These are phyloP conservation scores for Termitomyces sp. DNA, from an alignment of 768 basidiomycete genomes.

Conservation along the genomic window DNA sequence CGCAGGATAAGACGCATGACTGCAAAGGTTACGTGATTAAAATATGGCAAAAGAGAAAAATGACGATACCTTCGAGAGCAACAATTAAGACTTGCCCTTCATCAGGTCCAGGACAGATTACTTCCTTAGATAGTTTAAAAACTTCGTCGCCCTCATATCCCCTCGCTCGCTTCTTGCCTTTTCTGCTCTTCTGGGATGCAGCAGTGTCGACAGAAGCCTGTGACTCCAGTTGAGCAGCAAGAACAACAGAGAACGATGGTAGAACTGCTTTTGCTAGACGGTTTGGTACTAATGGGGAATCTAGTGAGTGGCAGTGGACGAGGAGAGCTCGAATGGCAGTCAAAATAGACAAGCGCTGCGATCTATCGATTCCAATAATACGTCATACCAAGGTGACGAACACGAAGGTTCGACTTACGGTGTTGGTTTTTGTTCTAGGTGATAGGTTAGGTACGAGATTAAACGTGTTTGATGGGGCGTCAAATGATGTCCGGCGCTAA, in stretches of 20 bases:
- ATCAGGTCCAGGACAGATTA: constrained; percentile 40
- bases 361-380: constrained; percentile 16
- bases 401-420: constrained; percentile 30
- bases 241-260: constrained; percentile 39
- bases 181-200: constrained; percentile 31
- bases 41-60: neutral
- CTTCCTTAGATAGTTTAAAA: constrained; percentile 43
- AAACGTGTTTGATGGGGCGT: constrained; percentile 51
- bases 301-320: constrained; percentile 34
- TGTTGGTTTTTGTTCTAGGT: constrained; percentile 51
- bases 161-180: constrained; percentile 63
- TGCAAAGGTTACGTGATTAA: constrained; percentile 18
- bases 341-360: constrained; percentile 37
- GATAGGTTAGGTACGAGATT: constrained; percentile 46
- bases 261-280: constrained; percentile 53
- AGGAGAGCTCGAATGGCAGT: constrained; percentile 38
- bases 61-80: constrained; percentile 51
- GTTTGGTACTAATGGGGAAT: constrained; percentile 42
- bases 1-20: constrained; percentile 44
- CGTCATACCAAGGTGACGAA: neutral
- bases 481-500: constrained; percentile 49
- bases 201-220: constrained; percentile 16
- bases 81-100: constrained; percentile 49
- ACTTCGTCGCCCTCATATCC: constrained; percentile 74
- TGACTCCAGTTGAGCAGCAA: constrained; percentile 32